Percentiles rank a stretch among this genome's conserved stretches.
phyloP scores from a whole-genome alignment of 768 basidiomycete species.

The Amanita rimosa region DNA sequence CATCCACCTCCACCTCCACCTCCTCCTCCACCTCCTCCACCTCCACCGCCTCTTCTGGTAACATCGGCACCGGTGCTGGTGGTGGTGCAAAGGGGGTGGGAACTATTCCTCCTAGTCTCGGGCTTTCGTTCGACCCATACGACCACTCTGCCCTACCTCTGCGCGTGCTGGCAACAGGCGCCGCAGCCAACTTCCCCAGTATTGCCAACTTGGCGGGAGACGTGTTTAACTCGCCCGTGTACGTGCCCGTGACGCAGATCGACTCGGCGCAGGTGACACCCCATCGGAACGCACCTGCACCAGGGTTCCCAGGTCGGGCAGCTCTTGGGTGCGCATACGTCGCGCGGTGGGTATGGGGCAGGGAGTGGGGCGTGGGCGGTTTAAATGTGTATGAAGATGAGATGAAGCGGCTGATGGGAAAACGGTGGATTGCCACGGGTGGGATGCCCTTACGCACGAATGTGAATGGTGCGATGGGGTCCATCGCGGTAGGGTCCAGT shows the following conservation, averaged over 20 bases:
- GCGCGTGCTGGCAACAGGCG: conserved; percentile 62
- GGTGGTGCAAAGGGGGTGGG: background rate
- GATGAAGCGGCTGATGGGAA: conserved; percentile 55
- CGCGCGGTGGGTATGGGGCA: conserved; percentile 81
- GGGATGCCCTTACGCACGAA: conserved; percentile 49
- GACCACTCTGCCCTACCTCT: conserved; percentile 54
- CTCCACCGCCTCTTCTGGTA: too few relatives aligned
- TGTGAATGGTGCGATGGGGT: conserved; percentile 27
- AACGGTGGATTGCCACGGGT: conserved; percentile 64
- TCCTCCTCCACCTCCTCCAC: too few relatives aligned
- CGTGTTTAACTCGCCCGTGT: conserved; percentile 73
- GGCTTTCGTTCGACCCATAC: conserved; percentile 72
- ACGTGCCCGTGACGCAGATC: conserved; percentile 63
- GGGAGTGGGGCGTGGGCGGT: conserved; percentile 39
- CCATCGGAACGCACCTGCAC: conserved; percentile 65
- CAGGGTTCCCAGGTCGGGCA: conserved; percentile 58
- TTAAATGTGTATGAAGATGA: conserved; percentile 73
- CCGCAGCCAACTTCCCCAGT: conserved; percentile 77
- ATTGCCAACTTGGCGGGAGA: conserved; percentile 74
- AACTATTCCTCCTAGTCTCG: conserved; percentile 31
- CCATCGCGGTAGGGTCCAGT: conserved; percentile 18
- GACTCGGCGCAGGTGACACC: conserved; percentile 64
- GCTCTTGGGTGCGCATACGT: conserved; percentile 68
- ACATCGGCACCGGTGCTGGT: background rate
- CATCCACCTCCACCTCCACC: too few relatives aligned